Evolutionary conservation across 1,139 yeast species (phyloP).

Genomic region (Yamadazyma triangularis): DNA sequence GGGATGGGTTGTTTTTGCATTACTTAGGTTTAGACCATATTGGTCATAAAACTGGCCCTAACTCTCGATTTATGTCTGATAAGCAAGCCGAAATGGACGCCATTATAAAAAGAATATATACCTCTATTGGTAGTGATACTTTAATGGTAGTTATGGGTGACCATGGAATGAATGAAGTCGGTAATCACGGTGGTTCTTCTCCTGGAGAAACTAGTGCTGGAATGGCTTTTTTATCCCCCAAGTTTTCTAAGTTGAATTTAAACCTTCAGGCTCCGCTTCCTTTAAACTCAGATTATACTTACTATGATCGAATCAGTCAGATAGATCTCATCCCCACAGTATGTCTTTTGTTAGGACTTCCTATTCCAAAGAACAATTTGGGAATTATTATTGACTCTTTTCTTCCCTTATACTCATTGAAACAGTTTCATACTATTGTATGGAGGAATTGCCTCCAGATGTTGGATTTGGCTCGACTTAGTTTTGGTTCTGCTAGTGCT

Average conservation of each 20-base stretch:
- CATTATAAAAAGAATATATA: conserved; percentile 52
- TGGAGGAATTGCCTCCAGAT: conserved; percentile 64
- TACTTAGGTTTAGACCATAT: conserved; percentile 94
- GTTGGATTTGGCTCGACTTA: conserved; percentile 21
- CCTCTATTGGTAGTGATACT: conserved; percentile 39
- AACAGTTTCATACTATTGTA: conserved; percentile 33
- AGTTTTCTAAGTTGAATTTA: conserved; percentile 31
- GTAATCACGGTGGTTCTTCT: conserved; percentile 96
- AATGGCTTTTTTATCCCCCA: conserved; percentile 61
- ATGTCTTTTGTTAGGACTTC: conserved; percentile 66
- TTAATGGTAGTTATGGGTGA: conserved; percentile 82
- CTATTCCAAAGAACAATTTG: conserved; percentile 80
- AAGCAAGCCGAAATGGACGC: conserved; percentile 86
- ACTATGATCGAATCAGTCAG: conserved; percentile 58
- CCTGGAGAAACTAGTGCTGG: conserved; percentile 90
- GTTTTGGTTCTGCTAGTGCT: not conserved
- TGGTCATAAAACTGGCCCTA: conserved; percentile 95
- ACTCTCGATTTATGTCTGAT: conserved; percentile 68
- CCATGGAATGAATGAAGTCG: conserved; percentile 92
- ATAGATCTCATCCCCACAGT: conserved; percentile 88
- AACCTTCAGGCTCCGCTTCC: conserved; percentile 32
- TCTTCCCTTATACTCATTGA: conserved; percentile 46
- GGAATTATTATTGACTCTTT: conserved; percentile 67
- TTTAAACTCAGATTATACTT: conserved; percentile 42
- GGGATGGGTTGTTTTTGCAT: conserved; percentile 89